Conservation (phyloP, 2,329 filamentous ascomycete species). For the Tolypocladium guangdongense region DNA sequence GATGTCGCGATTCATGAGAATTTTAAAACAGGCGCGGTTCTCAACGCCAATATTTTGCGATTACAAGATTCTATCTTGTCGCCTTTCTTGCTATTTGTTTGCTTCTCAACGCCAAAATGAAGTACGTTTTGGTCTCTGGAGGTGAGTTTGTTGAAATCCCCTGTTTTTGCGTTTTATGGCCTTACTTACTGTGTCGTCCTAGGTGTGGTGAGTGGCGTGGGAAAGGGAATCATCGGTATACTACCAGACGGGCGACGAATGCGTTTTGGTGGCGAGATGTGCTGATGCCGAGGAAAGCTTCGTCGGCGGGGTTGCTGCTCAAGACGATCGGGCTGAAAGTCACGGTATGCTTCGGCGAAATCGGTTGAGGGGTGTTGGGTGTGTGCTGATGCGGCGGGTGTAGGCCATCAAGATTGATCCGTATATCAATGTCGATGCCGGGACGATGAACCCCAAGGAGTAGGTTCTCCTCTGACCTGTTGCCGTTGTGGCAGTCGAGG, state of each 20-base stretch:
- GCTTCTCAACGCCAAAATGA: slow-evolving; percentile 42
- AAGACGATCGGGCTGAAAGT: slow-evolving; percentile 15
- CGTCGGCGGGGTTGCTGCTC: slow-evolving; percentile 50
- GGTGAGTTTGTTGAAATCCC: slow-evolving; percentile 34
- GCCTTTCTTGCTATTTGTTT: background rate
- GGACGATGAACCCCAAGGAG: slow-evolving; percentile 19
- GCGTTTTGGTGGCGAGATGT: background rate
- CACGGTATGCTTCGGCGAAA: slow-evolving; percentile 3
- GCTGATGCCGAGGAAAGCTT: slow-evolving; percentile 32
- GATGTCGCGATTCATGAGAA: background rate
- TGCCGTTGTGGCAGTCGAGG: background rate
- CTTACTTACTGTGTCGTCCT: slow-evolving; percentile 1
- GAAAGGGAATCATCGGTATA: slow-evolving; percentile 26
- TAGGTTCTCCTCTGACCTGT: slow-evolving; percentile 3
- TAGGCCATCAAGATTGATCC: slow-evolving; percentile 30
- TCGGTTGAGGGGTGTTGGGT: background rate
- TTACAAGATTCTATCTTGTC: slow-evolving; percentile 1
- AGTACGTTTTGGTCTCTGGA: slow-evolving; percentile 73
- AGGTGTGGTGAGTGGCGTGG: slow-evolving; percentile 35
- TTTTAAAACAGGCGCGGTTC: background rate
- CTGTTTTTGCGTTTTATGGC: slow-evolving; percentile 4
- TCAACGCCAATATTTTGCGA: background rate
- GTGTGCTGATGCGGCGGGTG: background rate
- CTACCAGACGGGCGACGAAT: background rate
- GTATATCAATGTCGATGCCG: slow-evolving; percentile 31